phyloP scores from a whole-genome alignment of 306 rosid species.

The Vigna nakashimae region DNA sequence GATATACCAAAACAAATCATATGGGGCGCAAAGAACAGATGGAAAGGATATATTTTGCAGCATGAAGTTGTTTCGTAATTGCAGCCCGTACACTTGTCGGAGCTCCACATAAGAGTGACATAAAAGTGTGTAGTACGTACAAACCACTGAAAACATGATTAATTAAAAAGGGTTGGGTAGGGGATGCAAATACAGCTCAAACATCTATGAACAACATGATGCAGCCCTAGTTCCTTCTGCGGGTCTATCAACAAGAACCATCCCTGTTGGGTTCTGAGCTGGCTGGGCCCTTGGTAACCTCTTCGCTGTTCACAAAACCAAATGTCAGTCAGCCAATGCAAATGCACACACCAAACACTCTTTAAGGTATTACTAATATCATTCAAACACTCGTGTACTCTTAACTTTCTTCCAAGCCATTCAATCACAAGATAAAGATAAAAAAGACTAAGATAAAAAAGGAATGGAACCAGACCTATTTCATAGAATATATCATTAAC shows the following conservation, averaged over 20 bases:
- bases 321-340: constrained; percentile 30
- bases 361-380: constrained; percentile 2
- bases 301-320: constrained; percentile 61
- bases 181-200: constrained; percentile 23
- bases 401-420: background rate
- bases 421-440: background rate
- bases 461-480: constrained; percentile 52
- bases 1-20: constrained; percentile 30
- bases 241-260: constrained; percentile 72
- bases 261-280: constrained; percentile 68
- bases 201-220: constrained; percentile 61
- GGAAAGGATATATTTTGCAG: constrained; percentile 38
- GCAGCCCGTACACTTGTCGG: constrained; percentile 34
- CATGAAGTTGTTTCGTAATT: constrained; percentile 41
- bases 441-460: background rate
- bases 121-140: constrained; percentile 42
- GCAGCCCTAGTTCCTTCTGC: constrained; percentile 61
- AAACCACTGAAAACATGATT: constrained; percentile 48
- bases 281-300: constrained; percentile 70
- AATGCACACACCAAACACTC: constrained; percentile 3
- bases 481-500: constrained; percentile 70
- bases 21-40: constrained; percentile 25
- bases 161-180: constrained; percentile 25
- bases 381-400: background rate
- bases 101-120: constrained; percentile 45